Base-by-base conservation (phyloP, 1,284 basidiomycete genomes). In the Singerocomus inundabilis region DNA sequence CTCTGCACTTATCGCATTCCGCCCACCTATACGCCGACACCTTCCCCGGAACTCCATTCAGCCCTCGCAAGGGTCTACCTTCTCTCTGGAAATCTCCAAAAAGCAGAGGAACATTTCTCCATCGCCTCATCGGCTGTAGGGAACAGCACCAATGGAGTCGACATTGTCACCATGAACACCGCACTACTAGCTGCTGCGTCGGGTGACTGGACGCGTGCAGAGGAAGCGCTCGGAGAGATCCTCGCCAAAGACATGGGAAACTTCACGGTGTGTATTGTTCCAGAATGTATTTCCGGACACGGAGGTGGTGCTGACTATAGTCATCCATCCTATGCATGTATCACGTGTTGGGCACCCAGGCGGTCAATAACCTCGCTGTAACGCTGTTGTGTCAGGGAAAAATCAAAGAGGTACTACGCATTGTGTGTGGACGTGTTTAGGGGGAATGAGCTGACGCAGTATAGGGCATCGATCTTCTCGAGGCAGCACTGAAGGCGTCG, bases 301-400 rank as follows among this genome's bases (percentile, higher is more conserved):
- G 10, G 15, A 28, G 18, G 12, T 31, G 5, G 8, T 26, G 30
- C 38, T 53, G 30, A 56, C 24, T 16, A 18, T 42, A 16, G 25
- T 21, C 21, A 21, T 21, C 7, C 13, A 29, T 29, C 26, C 7
- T 18, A 15, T 39, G 26, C 11, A 26, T 10, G n/a, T 21, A 4
- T 8, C 28, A 13, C n/a, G 33, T 12, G 21, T 15, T 37, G 41
- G 30, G 16, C 40, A 12, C 18, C 25, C 48, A 89, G 87, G 85
- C 87, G n/a, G 75, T 82, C 28, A 92, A 91, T 63, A 88, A 92
- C 59, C 71, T 90, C 9, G 77, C 85, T 0, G 89, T 92, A 32
- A 76, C 82, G 10, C 65, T 88, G 25, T 70, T 91, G 42, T 79
- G 78, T 50, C 80, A 84, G 57, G 89, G 89, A 5, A 80, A 77